Percentiles rank a stretch among this genome's conserved stretches.
phyloP scores from a whole-genome alignment of 73 alveolate genomes.

The Symbiodinium pilosum region DNA sequence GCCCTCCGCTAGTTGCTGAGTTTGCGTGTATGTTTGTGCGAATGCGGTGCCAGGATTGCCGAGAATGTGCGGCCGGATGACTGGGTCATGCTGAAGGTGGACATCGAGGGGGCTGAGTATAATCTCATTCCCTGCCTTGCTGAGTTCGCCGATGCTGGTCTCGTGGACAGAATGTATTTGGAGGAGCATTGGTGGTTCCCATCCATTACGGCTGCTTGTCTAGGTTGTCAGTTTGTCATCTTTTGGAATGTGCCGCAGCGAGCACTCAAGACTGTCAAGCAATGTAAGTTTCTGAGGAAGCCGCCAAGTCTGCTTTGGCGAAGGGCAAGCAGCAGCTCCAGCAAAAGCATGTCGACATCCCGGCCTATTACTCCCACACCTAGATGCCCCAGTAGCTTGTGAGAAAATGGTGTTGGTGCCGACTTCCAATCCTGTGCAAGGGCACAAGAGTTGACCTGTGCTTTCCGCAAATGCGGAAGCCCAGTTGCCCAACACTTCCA shows the following conservation, averaged over 20 bases:
- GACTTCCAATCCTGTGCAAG: too few relatives aligned
- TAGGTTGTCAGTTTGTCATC: too few relatives aligned
- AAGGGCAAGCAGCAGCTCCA: slow-evolving; percentile 63
- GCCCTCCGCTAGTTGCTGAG: not conserved
- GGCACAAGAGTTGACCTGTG: too few relatives aligned
- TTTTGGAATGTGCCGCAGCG: too few relatives aligned
- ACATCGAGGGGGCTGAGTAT: slow-evolving; percentile 86
- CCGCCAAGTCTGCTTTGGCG: slow-evolving; percentile 44
- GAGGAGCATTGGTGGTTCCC: slow-evolving; percentile 95
- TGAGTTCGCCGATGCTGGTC: slow-evolving; percentile 43
- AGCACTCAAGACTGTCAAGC: not conserved
- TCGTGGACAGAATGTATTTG: slow-evolving; percentile 79
- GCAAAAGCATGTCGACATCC: slow-evolving; percentile 84
- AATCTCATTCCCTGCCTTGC: slow-evolving; percentile 88
- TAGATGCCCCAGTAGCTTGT: too few relatives aligned
- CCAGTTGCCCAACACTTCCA: too few relatives aligned
- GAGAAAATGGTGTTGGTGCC: too few relatives aligned
- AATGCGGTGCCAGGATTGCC: slow-evolving; percentile 36
- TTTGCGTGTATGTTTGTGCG: not conserved
- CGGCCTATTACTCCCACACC: slow-evolving; percentile 55
- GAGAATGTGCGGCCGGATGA: slow-evolving; percentile 76
- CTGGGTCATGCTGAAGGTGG: slow-evolving; percentile 92
- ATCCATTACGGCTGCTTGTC: slow-evolving; percentile 38
- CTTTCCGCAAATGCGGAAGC: too few relatives aligned
- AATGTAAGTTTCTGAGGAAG: not conserved